A percentile compares a stretch with the other conserved stretches of the same genome.
These are phyloP conservation scores for Gossypium turneri DNA, from an alignment of 345 rosid genomes.

Conservation along the genomic window DNA sequence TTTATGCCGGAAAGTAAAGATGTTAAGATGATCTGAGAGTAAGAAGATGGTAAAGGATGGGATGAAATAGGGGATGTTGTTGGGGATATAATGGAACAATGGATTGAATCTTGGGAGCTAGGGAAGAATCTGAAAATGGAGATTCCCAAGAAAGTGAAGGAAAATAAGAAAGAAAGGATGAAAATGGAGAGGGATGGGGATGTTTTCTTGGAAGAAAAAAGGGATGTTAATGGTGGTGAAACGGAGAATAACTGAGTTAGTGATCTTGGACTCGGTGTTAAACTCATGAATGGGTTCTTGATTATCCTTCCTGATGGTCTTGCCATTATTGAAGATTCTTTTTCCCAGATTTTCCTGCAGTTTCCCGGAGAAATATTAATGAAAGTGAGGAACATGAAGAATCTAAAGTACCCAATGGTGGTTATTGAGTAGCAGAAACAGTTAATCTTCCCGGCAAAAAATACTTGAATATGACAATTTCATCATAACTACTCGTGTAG, in stretches of 20 bases:
- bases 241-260: constrained; percentile 31
- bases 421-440: constrained; percentile 4
- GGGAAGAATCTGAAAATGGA: constrained; percentile 33
- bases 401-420: not conserved
- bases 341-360: not conserved
- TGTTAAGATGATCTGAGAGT: constrained; percentile 21
- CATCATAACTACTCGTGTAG: too few species aligned
- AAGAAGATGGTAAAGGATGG: constrained; percentile 26
- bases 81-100: constrained; percentile 36
- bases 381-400: not conserved
- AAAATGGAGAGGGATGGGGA: constrained; percentile 28
- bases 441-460: constrained; percentile 24
- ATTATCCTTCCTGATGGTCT: constrained; percentile 39
- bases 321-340: constrained; percentile 40
- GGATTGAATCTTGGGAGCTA: constrained; percentile 26
- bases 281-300: constrained; percentile 37
- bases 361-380: not conserved
- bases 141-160: constrained; percentile 44
- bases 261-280: constrained; percentile 43
- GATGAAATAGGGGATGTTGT: constrained; percentile 32
- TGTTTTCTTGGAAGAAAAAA: constrained; percentile 44
- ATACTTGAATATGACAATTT: not conserved
- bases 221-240: constrained; percentile 30
- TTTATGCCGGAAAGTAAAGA: constrained; percentile 32
- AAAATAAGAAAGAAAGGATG: constrained; percentile 41